Percentiles rank a stretch among this genome's conserved stretches.
These are phyloP conservation scores for Artemisia tridentata DNA, from an alignment of 129 eudicot genomes.

Conservation along the genomic window DNA sequence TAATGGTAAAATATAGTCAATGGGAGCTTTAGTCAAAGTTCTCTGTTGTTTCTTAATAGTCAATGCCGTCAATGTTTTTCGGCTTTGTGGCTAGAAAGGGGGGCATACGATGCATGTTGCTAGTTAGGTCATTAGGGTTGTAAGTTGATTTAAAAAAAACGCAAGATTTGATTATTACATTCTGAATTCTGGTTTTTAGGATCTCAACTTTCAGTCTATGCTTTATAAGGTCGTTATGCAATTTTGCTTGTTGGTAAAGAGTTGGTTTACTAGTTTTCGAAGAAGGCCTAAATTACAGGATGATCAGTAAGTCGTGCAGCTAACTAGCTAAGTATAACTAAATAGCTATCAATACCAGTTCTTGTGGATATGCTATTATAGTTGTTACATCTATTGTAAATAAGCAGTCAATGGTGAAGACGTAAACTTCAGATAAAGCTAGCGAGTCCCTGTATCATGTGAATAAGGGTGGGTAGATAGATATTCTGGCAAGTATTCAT, in stretches of 20 bases:
- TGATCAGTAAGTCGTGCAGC: too few species aligned
- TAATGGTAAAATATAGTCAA: background rate
- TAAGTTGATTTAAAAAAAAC: too few species aligned
- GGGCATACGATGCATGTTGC: background rate
- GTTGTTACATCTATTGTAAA: too few species aligned
- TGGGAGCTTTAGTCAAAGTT: background rate
- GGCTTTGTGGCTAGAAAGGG: background rate
- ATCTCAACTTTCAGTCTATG: background rate
- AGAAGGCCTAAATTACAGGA: too few species aligned
- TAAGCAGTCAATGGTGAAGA: background rate
- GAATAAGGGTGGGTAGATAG: background rate
- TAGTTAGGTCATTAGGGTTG: too few species aligned
- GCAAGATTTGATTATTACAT: too few species aligned
- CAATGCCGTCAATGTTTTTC: background rate
- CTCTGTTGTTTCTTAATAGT: background rate
- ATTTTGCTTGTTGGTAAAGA: background rate
- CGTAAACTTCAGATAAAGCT: background rate
- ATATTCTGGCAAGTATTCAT: conserved; percentile 1
- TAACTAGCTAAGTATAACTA: too few species aligned
- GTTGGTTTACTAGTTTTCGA: too few species aligned
- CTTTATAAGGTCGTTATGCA: background rate
- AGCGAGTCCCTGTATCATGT: background rate
- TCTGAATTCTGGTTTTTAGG: background rate
- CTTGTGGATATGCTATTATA: too few species aligned
- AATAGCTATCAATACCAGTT: too few species aligned